phyloP scores from a whole-genome alignment of 1,139 yeast species.

The Eremothecium gossypii region DNA sequence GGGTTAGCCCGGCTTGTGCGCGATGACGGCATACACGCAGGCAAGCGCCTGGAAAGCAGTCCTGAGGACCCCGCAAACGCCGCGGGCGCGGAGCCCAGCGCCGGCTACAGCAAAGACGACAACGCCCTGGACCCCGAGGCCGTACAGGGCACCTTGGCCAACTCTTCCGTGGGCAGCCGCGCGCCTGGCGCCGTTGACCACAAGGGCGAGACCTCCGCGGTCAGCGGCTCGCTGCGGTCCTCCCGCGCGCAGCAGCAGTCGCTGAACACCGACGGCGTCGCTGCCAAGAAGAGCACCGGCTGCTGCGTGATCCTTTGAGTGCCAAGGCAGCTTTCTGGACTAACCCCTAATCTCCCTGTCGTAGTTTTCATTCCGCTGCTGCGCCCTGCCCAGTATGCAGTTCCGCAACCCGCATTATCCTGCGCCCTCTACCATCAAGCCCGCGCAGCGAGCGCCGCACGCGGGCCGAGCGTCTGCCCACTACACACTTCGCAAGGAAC shows the following conservation, averaged over 20 bases:
- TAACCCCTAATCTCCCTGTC: no score
- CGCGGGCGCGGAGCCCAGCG: conserved; percentile 10
- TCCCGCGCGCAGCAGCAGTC: conserved; percentile 3
- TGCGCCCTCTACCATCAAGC: no score
- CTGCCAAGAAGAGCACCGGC: conserved; percentile 2
- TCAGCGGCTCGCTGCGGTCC: conserved; percentile 4
- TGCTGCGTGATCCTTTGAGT: conserved; percentile 4
- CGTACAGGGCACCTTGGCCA: conserved; percentile 6
- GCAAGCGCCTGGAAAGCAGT: not conserved
- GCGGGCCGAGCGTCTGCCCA: no score
- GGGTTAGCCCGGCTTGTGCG: conserved; percentile 62
- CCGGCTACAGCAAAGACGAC: conserved; percentile 5
- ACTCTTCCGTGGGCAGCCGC: conserved; percentile 7
- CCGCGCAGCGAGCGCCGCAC: no score
- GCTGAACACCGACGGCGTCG: not conserved
- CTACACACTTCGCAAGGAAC: no score
- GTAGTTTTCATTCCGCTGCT: no score
- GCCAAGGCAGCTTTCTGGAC: no score
- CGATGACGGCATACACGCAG: conserved; percentile 26
- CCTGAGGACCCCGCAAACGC: conserved; percentile 4
- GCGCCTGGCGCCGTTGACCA: conserved; percentile 4
- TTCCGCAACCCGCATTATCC: no score
- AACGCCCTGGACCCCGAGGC: not conserved
- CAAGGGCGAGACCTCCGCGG: not conserved
- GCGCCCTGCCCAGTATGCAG: no score